Evolutionary conservation across 306 rosid genomes (phyloP).

Genomic region (Rubus idaeus): DNA sequence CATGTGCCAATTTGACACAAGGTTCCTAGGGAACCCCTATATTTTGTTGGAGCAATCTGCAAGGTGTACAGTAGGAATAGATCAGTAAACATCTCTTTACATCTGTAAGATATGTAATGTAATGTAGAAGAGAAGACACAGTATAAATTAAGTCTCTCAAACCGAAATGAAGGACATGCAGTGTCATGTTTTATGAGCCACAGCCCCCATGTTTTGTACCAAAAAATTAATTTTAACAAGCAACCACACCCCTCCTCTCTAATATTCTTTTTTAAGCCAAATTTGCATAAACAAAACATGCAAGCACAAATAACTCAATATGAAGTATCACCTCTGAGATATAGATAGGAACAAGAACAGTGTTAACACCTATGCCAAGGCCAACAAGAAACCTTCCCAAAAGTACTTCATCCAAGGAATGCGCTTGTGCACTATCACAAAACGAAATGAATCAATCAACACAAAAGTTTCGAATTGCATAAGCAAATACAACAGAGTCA

Average conservation of each 20-base stretch:
- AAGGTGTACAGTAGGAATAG: constrained; percentile 14
- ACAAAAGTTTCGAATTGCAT: constrained; percentile 12
- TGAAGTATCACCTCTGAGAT: constrained; percentile 68
- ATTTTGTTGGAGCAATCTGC: constrained; percentile 88
- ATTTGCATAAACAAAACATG: neutral
- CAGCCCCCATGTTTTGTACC: neutral
- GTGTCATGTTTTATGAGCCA: neutral
- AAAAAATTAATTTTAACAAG: too few species aligned
- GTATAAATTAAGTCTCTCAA: neutral
- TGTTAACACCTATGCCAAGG: constrained; percentile 88
- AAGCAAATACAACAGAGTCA: neutral
- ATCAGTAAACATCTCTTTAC: constrained; percentile 21
- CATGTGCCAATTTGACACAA: constrained; percentile 89
- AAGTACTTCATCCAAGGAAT: constrained; percentile 69
- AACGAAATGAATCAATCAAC: constrained; percentile 23
- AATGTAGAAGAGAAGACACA: constrained; percentile 1
- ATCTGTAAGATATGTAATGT: neutral
- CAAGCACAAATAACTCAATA: neutral
- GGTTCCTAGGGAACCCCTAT: constrained; percentile 82
- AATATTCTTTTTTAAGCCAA: too few species aligned
- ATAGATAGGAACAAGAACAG: constrained; percentile 85
- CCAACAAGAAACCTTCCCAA: constrained; percentile 96
- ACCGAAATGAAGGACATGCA: neutral
- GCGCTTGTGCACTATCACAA: constrained; percentile 74
- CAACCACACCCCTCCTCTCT: too few species aligned